Conservation (phyloP, 176 grass and related monocot genomes). For the Eleusine coracana region DNA sequence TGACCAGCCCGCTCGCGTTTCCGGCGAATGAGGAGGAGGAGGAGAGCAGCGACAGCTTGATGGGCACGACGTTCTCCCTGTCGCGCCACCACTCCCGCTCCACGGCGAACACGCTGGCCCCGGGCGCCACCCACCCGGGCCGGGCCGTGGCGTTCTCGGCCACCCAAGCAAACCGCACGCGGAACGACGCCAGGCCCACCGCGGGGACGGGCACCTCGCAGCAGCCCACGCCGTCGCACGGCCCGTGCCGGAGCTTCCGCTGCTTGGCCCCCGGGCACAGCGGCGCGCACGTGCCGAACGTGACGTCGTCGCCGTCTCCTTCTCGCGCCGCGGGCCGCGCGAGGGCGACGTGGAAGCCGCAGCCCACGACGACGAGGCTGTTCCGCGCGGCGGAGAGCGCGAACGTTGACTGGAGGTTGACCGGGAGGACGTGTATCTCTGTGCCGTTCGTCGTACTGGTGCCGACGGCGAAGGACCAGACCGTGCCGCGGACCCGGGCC, state of each 20-base stretch:
- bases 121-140: slow-evolving; percentile 8
- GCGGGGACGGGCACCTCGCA: slow-evolving; percentile 1
- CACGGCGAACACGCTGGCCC: slow-evolving; percentile 22
- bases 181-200: not conserved
- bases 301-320: not conserved
- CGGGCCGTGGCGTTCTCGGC: not conserved
- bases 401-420: not conserved
- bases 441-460: not conserved
- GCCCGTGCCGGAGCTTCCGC: slow-evolving; percentile 5
- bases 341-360: not conserved
- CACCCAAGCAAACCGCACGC: not conserved
- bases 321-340: not conserved
- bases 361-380: slow-evolving; percentile 16
- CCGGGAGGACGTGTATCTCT: not conserved
- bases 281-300: not conserved
- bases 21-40: not conserved
- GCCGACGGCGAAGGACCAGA: slow-evolving; percentile 18
- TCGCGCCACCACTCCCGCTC: slow-evolving; percentile 33
- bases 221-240: slow-evolving; percentile 8
- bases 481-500: slow-evolving; percentile 9
- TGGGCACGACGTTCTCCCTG: slow-evolving; percentile 5
- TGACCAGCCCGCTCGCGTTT: not conserved
- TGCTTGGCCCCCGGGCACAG: not conserved
- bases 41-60: slow-evolving; percentile 12
- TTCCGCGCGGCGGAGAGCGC: not conserved